phyloP scores from a whole-genome alignment of 768 basidiomycete species.

The Mycena galericulata region DNA sequence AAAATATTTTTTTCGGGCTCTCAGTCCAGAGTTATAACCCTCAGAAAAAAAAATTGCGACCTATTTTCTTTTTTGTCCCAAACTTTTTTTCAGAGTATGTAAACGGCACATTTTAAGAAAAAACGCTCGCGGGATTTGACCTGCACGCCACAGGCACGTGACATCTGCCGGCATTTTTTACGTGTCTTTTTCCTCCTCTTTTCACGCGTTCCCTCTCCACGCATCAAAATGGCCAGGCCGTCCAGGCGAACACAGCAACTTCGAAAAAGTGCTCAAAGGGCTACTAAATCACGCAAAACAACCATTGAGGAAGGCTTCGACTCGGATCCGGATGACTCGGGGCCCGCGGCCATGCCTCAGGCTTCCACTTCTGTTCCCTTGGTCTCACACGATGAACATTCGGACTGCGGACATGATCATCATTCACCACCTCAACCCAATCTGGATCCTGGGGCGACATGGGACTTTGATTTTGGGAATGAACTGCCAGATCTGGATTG shows the following conservation, averaged over 20 bases:
- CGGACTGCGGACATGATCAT: not conserved
- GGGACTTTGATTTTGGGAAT: slow-evolving; percentile 5
- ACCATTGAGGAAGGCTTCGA: not conserved
- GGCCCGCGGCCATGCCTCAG: not conserved
- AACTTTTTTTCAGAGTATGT: not conserved
- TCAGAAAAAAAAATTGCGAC: not conserved
- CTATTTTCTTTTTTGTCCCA: not conserved
- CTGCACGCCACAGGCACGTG: not conserved
- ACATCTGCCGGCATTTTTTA: not conserved
- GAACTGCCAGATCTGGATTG: slow-evolving; percentile 7
- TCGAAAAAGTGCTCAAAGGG: not conserved
- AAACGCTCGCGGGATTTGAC: not conserved
- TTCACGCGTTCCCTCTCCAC: not conserved
- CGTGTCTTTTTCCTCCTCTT: not conserved
- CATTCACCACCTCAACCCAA: not conserved
- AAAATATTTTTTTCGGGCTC: not conserved
- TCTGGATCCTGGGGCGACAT: not conserved
- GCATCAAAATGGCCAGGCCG: not conserved
- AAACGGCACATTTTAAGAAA: not conserved
- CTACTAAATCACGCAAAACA: not conserved
- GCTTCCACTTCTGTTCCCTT: not conserved
- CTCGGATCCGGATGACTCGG: not conserved
- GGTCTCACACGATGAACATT: not conserved
- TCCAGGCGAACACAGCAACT: not conserved
- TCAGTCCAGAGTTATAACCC: not conserved